These are phyloP conservation scores for Coemansia sp. DNA, from an alignment of 192 early-diverging fungal species.

Conservation along the genomic window DNA sequence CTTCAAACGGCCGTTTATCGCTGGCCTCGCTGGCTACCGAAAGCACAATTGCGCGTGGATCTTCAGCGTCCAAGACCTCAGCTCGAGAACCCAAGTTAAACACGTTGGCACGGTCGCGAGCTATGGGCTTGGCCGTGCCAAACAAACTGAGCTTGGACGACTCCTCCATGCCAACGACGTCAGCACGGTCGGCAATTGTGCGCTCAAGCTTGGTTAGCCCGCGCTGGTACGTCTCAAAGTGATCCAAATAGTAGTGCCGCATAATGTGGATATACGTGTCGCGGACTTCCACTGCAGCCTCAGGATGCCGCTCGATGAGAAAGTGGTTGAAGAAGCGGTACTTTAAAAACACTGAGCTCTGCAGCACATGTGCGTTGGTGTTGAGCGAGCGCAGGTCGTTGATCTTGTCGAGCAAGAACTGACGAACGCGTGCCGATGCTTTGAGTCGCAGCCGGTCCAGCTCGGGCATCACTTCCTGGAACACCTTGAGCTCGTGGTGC, in stretches of 20 bases:
- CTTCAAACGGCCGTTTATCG: conserved; percentile 69
- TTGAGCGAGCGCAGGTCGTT: conserved; percentile 83
- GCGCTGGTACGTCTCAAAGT: conserved; percentile 87
- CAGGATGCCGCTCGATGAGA: conserved; percentile 81
- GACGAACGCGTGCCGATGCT: conserved; percentile 81
- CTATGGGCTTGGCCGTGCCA: conserved; percentile 62
- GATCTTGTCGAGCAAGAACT: conserved; percentile 85
- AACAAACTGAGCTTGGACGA: conserved; percentile 71
- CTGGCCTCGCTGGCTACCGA: conserved; percentile 46
- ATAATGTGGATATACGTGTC: conserved; percentile 83
- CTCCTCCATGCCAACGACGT: conserved; percentile 88
- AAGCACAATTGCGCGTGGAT: conserved; percentile 83
- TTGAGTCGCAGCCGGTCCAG: conserved; percentile 85
- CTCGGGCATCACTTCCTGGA: conserved; percentile 89
- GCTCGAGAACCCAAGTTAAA: conserved; percentile 86
- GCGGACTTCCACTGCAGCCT: conserved; percentile 85
- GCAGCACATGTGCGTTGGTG: conserved; percentile 91
- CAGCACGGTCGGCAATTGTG: conserved; percentile 74
- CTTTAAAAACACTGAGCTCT: conserved; percentile 87
- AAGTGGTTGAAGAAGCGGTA: conserved; percentile 92
- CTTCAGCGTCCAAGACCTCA: conserved; percentile 67
- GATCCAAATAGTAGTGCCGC: conserved; percentile 81
- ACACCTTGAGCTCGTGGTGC: conserved; percentile 70
- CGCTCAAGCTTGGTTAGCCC: conserved; percentile 75
- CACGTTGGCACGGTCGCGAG: conserved; percentile 81